Base-by-base conservation (phyloP, 2,329 filamentous ascomycete species). In the Macroventuria anomochaeta region DNA sequence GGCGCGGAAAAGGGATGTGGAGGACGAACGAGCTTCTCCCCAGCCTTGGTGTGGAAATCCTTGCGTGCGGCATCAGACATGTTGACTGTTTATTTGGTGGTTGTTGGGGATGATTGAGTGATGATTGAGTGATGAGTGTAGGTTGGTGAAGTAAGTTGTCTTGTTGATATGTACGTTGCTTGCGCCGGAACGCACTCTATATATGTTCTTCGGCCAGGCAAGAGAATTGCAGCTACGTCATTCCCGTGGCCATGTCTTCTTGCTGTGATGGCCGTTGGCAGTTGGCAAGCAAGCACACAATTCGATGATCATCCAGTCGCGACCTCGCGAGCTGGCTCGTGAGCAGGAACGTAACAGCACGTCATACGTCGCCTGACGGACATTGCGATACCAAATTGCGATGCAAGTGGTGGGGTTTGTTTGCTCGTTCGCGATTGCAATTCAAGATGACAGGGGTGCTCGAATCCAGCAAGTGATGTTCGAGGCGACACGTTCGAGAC, bases 1-100 rank as follows among this genome's bases (percentile, higher is more conserved):
- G 11, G 3, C 34, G 11, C n/a, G 5, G 42, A 25, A 5, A 11
- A 36, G n/a, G 20, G 12, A n/a, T 8, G 34, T 26, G 17, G 12
- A 34, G 12, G 4, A 31, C 18, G 10, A 26, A 31, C 62, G 29
- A 66, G 43, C 54, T 80, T 77, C 80, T 87, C 83, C 69, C 76
- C 74, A 58, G 79, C 75, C 81, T 85, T 81, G 76, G 77, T 69
- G 63, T 73, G 67, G 74, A 85, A 80, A 75, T 85, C 83, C 77
- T 87, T 87, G 82, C 85, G 84, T 69, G 79, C 80, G 65, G 74
- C 47, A 76, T 87, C 85, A 80, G 85, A 83, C 83, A 85, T 86
- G 71, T 64, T 83, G 74, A 65, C 70, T 57, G 51, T 53, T n/a
- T 65, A 52, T 53, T 61, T 63, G 57, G 55, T 61, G 60, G 42